Conservation (phyloP, 306 rosid species). For the Vigna trinervia region DNA sequence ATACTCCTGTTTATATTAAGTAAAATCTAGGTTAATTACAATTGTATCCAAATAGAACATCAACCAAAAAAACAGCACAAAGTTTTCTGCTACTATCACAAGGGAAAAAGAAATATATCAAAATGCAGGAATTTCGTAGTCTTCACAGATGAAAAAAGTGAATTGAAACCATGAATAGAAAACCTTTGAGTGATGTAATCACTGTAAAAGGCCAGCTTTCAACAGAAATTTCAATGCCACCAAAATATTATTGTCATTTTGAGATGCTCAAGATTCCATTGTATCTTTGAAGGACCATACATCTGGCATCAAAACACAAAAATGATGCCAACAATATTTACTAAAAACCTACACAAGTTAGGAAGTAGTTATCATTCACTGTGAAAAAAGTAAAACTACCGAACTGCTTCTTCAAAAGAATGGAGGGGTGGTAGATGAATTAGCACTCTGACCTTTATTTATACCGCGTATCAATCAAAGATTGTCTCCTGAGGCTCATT, state of each 20-base stretch:
- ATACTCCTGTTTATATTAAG: too few species aligned
- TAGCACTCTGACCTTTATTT: slow-evolving; percentile 41
- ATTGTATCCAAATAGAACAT: too few species aligned
- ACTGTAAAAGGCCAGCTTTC: not conserved
- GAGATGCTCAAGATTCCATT: slow-evolving; percentile 32
- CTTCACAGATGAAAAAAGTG: slow-evolving; percentile 7
- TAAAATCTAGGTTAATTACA: too few species aligned
- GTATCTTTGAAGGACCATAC: slow-evolving; percentile 27
- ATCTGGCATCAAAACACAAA: slow-evolving; percentile 9
- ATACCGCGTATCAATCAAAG: slow-evolving; percentile 30
- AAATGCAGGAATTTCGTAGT: slow-evolving; percentile 4
- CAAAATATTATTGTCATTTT: slow-evolving; percentile 1
- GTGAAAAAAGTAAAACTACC: not conserved
- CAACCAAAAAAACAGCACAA: too few species aligned
- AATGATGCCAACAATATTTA: slow-evolving; percentile 17
- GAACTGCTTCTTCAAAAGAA: slow-evolving; percentile 3
- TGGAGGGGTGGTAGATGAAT: slow-evolving; percentile 27
- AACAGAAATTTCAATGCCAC: slow-evolving; percentile 8
- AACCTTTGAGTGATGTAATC: not conserved
- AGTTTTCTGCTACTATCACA: not conserved
- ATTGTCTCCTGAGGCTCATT: slow-evolving; percentile 27
- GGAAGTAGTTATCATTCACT: slow-evolving; percentile 19
- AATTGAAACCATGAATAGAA: slow-evolving; percentile 5
- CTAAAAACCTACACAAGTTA: slow-evolving; percentile 3
- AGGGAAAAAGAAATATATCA: not conserved